Percentiles rank a stretch among this genome's conserved stretches.
These are phyloP conservation scores for Lachnellula cervina DNA, from an alignment of 2,329 filamentous ascomycete genomes.

Conservation along the genomic window DNA sequence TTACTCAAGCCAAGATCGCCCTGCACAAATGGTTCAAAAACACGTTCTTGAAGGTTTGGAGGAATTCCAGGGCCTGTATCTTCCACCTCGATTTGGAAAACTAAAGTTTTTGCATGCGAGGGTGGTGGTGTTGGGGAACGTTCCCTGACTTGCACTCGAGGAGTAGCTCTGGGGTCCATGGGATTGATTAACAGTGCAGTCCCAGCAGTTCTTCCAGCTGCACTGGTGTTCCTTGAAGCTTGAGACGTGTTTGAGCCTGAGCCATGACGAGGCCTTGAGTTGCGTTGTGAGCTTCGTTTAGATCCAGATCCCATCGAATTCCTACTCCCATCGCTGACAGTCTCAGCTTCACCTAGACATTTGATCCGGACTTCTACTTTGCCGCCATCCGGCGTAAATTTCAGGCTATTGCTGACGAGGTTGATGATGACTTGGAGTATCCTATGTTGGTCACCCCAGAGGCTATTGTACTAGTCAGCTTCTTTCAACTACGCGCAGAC, in stretches of 20 bases:
- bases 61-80: conserved; percentile 87
- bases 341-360: conserved; percentile 56
- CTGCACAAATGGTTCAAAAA: conserved; percentile 93
- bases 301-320: conserved; percentile 29
- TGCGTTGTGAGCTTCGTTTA: conserved; percentile 25
- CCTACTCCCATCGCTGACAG: conserved; percentile 19
- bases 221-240: conserved; percentile 37
- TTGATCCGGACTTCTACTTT: conserved; percentile 71
- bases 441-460: conserved; percentile 90
- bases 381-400: conserved; percentile 78
- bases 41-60: conserved; percentile 68
- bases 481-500: not conserved
- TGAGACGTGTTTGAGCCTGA: conserved; percentile 42
- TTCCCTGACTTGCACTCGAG: conserved; percentile 42
- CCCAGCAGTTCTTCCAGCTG: conserved; percentile 34
- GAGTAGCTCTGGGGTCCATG: conserved; percentile 39
- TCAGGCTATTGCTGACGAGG: conserved; percentile 84
- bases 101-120: conserved; percentile 56
- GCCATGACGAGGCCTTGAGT: conserved; percentile 23
- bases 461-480: conserved; percentile 32
- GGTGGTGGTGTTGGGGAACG: conserved; percentile 58
- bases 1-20: conserved; percentile 86
- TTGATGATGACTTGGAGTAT: conserved; percentile 94
- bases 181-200: conserved; percentile 60
- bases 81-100: conserved; percentile 84